Evolutionary conservation across 106 monocot genomes (phyloP).

Genomic region (Cymbidium sinense): DNA sequence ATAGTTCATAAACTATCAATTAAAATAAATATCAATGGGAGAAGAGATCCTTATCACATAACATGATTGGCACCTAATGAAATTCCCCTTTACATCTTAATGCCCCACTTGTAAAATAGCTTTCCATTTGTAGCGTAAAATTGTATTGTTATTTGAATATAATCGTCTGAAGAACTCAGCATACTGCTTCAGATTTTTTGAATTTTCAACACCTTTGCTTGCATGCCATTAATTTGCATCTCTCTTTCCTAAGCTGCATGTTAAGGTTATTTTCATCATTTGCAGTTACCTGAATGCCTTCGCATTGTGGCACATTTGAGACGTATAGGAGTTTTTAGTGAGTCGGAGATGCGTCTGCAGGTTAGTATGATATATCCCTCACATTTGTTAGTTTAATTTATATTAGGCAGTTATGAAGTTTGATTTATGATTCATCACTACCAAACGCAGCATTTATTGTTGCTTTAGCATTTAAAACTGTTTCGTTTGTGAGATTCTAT

Average conservation of each 20-base stretch:
- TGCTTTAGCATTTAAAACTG: background rate
- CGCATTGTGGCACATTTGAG: conserved; percentile 92
- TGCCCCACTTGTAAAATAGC: background rate
- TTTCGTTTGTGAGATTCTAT: background rate
- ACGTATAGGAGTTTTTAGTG: conserved; percentile 82
- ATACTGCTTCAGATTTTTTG: background rate
- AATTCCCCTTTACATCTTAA: too few relatives aligned
- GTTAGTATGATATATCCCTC: conserved; percentile 21
- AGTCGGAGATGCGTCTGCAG: conserved; percentile 96
- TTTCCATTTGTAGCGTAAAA: background rate
- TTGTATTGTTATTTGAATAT: background rate
- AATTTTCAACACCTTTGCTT: background rate
- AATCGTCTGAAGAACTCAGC: conserved; percentile 3
- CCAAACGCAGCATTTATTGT: background rate
- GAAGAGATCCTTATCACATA: background rate
- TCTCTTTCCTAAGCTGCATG: background rate
- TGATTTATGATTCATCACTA: background rate
- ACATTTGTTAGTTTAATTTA: background rate
- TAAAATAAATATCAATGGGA: background rate
- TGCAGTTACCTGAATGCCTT: conserved; percentile 92
- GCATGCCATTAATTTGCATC: background rate
- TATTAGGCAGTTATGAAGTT: background rate
- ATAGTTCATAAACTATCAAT: too few relatives aligned
- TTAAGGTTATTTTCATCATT: conserved; percentile 11
- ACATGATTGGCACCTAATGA: background rate